Evolutionary conservation across 345 rosid genomes (phyloP).

Genomic region (Atalantia buxifolia): DNA sequence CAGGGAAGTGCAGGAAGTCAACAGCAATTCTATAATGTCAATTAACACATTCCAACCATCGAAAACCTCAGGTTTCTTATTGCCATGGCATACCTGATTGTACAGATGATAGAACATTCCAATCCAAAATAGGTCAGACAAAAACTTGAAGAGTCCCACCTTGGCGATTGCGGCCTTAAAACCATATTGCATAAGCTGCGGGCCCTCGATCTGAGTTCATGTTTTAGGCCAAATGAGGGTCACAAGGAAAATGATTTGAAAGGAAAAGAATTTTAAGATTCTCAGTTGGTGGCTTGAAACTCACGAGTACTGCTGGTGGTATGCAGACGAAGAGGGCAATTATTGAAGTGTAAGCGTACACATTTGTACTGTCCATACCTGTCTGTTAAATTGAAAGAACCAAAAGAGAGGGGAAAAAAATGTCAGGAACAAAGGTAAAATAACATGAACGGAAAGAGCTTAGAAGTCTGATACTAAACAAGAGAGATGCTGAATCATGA

Average conservation of each 20-base stretch:
- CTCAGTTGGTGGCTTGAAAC: slow-evolving; percentile 7
- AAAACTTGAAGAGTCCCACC: slow-evolving; percentile 40
- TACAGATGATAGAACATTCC: slow-evolving; percentile 59
- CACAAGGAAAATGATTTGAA: neutral
- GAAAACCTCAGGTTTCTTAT: neutral
- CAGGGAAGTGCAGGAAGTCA: neutral
- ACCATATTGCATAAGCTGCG: slow-evolving; percentile 43
- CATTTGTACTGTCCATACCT: slow-evolving; percentile 54
- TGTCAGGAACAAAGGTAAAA: neutral
- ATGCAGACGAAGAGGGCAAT: slow-evolving; percentile 46
- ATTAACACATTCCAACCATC: neutral
- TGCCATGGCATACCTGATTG: slow-evolving; percentile 32
- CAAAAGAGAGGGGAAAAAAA: no score
- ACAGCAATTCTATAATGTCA: neutral
- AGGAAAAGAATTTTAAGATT: neutral
- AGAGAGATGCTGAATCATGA: neutral
- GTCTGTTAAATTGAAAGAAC: slow-evolving; percentile 27
- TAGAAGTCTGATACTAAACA: neutral
- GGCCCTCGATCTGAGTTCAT: slow-evolving; percentile 47
- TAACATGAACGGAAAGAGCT: neutral
- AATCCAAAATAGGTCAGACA: slow-evolving; percentile 46
- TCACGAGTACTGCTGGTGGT: slow-evolving; percentile 46
- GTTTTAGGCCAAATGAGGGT: neutral
- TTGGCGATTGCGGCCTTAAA: slow-evolving; percentile 48
- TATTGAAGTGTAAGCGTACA: slow-evolving; percentile 48